Base-by-base conservation (phyloP, 1,284 basidiomycete genomes). In the Wolfiporia cocos region DNA sequence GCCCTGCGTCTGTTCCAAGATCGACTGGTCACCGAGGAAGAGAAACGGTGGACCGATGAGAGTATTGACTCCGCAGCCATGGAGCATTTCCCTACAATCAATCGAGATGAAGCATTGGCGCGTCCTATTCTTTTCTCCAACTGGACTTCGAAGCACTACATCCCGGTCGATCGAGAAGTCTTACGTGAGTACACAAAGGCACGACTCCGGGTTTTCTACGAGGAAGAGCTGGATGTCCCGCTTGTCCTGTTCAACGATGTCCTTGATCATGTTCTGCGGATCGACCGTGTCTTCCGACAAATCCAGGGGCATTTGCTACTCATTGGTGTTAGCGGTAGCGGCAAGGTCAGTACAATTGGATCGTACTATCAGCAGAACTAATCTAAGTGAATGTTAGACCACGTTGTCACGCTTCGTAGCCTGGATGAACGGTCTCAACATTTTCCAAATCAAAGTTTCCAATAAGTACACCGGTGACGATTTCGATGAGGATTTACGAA, bases 261-360 rank as follows among this genome's bases (percentile, higher is more conserved):
- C 3, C 74, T 99, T 44, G 96, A 99, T 61, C 93, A 99, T 54
- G 96, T 98, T 30, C 75, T 99, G 9, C 81, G 92, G 35, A 99
- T 98, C 55, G 96, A 99, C 64, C 87, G 96, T 56, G 96, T 99
- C n/a, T 95, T 99, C 81, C 81, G 95, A 18, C 96, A 99, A 66
- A 76, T 96, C 4, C 95, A 98, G 62, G 96, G 96, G 0, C 96
- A 99, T 69, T 62, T 99, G 33, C 72, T 99, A 17, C 74, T 99
- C 36, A 99, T 99, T 55, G 96, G 96, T 64, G 92, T 99, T 49
- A 94, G 91, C 53, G 96, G 96, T 34, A 93, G 92, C 59, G 97
- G 97, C 49, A 96, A 99, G 81, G 93, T 92, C 52, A 63, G 70
- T 55, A 20, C 10, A 7, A 39, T 26, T 30, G 12, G n/a, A 12